These are phyloP conservation scores for Candida michaelii DNA, from an alignment of 805 yeast genomes.

Conservation along the genomic window DNA sequence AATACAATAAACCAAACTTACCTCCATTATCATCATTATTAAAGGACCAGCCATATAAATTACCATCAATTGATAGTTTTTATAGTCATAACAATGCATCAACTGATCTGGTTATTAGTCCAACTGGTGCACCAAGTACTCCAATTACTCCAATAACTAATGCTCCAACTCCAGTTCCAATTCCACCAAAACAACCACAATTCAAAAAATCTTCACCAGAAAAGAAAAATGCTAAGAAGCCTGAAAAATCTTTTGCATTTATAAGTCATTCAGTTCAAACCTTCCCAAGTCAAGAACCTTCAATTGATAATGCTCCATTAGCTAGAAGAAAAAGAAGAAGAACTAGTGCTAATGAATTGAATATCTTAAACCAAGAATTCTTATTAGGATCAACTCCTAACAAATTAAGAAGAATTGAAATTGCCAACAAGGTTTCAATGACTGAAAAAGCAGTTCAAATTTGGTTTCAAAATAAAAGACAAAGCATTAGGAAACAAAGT, in stretches of 20 bases:
- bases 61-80: conserved; percentile 14
- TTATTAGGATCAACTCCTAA: conserved; percentile 77
- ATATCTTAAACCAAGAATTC: conserved; percentile 80
- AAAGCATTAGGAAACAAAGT: conserved; percentile 61
- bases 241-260: conserved; percentile 64
- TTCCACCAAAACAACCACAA: conserved; percentile 2
- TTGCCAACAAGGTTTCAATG: conserved; percentile 84
- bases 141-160: conserved; percentile 8
- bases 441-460: conserved; percentile 97
- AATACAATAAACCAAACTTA: conserved; percentile 30
- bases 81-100: conserved; percentile 6
- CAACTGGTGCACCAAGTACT: conserved; percentile 5
- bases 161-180: conserved; percentile 8
- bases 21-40: conserved; percentile 43
- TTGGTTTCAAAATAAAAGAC: conserved; percentile 97
- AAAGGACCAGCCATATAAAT: conserved; percentile 14
- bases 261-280: conserved; percentile 92
- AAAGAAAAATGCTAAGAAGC: conserved; percentile 8
- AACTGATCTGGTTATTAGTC: conserved; percentile 5
- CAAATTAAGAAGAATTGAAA: conserved; percentile 68
- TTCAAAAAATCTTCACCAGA: background rate
- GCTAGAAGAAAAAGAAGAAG: conserved; percentile 95
- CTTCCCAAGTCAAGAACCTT: conserved; percentile 77
- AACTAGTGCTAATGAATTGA: conserved; percentile 84
- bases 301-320: conserved; percentile 84